phyloP scores from a whole-genome alignment of 805 yeast genomes.

The Ogataea pignaliae region DNA sequence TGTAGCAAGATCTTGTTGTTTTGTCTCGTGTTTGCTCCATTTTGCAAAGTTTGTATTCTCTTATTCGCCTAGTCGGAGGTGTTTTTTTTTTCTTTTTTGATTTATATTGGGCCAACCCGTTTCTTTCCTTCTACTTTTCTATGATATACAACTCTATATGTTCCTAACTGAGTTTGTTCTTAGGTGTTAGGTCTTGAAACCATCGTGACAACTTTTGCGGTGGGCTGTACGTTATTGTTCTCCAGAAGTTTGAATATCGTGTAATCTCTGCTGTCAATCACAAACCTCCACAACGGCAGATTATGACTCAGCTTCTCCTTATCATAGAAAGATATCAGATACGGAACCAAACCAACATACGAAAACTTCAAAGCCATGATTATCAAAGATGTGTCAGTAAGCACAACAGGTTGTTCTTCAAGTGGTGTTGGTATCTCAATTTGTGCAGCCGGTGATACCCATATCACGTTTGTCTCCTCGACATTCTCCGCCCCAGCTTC shows the following conservation, averaged over 20 bases:
- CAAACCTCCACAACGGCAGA: slow-evolving; percentile 16
- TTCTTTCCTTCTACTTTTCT: not conserved
- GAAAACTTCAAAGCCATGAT: not conserved
- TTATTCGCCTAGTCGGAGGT: not conserved
- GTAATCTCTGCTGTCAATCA: slow-evolving; percentile 14
- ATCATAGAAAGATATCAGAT: not conserved
- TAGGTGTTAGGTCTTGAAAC: not conserved
- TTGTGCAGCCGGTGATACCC: no score
- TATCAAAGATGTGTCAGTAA: not conserved
- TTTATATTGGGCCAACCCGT: not conserved
- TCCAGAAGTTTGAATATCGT: slow-evolving; percentile 10
- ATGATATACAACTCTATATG: not conserved
- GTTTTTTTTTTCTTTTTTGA: not conserved
- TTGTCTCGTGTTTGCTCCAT: no score
- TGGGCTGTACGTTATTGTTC: slow-evolving; percentile 12
- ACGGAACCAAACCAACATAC: not conserved
- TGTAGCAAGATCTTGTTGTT: no score
- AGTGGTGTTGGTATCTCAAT: not conserved
- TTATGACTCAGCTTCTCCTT: slow-evolving; percentile 9
- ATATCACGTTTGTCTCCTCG: not conserved
- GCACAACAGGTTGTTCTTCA: not conserved
- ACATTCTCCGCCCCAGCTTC: not conserved
- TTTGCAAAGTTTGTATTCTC: no score
- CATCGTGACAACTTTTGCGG: slow-evolving; percentile 6
- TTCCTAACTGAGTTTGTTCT: slow-evolving; percentile 3